phyloP scores from a whole-genome alignment of 306 rosid genomes.

The Rubus idaeus region DNA sequence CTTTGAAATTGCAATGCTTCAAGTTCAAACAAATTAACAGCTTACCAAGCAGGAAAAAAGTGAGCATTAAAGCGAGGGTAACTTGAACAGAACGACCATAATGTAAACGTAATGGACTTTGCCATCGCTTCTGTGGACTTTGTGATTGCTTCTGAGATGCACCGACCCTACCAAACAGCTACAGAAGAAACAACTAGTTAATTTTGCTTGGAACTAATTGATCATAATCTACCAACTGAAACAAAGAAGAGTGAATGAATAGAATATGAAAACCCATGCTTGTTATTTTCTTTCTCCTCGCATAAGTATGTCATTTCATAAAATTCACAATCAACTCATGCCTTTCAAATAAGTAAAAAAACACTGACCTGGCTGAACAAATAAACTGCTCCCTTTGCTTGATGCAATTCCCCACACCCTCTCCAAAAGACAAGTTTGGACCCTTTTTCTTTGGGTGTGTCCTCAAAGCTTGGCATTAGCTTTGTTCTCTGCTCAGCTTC shows the following conservation, averaged over 20 bases:
- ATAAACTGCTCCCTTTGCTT: conserved; percentile 47
- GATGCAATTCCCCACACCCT: conserved; percentile 58
- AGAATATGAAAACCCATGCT: neutral
- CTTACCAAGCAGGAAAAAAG: conserved; percentile 80
- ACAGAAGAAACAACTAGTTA: conserved; percentile 25
- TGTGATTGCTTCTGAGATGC: conserved; percentile 54
- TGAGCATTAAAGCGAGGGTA: conserved; percentile 73
- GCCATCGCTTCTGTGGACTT: conserved; percentile 57
- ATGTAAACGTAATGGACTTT: conserved; percentile 47
- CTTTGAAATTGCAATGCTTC: conserved; percentile 9
- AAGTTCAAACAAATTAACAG: conserved; percentile 31
- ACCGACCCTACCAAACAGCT: conserved; percentile 52
- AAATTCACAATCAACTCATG: conserved; percentile 15
- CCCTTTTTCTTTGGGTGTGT: conserved; percentile 82
- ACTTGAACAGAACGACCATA: conserved; percentile 63
- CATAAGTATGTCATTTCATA: neutral
- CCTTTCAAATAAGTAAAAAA: conserved; percentile 17
- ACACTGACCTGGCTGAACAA: conserved; percentile 65
- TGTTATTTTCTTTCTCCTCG: neutral
- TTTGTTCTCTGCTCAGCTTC: conserved; percentile 52
- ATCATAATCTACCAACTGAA: conserved; percentile 8
- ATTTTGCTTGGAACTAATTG: neutral
- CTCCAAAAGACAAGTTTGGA: conserved; percentile 65
- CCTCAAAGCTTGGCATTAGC: conserved; percentile 32
- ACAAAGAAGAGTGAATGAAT: neutral